These are phyloP conservation scores for Zygosaccharomyces pseudobailii DNA, from an alignment of 1,139 yeast genomes.

Conservation along the genomic window DNA sequence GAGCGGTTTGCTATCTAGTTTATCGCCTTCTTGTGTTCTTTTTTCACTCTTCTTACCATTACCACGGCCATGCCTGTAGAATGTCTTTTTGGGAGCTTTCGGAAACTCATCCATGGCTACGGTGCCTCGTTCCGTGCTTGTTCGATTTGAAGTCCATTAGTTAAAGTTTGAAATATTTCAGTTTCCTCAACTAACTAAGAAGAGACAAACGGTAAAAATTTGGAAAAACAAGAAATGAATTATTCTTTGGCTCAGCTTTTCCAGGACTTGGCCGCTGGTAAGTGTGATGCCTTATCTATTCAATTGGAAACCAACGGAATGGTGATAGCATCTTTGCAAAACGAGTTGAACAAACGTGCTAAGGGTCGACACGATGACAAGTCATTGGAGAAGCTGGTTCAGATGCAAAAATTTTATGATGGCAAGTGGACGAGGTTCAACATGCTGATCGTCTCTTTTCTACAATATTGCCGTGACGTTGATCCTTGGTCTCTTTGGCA, in stretches of 20 bases:
- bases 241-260: conserved; percentile 13
- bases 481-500: conserved; percentile 34
- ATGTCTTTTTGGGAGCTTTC: conserved; percentile 1
- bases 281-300: conserved; percentile 10
- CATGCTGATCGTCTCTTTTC: conserved; percentile 26
- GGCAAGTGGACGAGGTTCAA: conserved; percentile 30
- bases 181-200: neutral
- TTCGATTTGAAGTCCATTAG: neutral
- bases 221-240: conserved; percentile 1
- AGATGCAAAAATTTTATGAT: conserved; percentile 18
- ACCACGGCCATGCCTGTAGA: neutral
- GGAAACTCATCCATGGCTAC: conserved; percentile 6
- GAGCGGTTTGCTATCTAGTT: conserved; percentile 1
- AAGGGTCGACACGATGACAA: conserved; percentile 12
- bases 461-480: conserved; percentile 28
- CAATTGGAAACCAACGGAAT: conserved; percentile 23
- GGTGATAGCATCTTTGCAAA: conserved; percentile 26
- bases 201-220: neutral
- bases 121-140: neutral
- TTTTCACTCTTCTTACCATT: conserved; percentile 6
- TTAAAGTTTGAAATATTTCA: neutral
- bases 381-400: conserved; percentile 22
- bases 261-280: conserved; percentile 11
- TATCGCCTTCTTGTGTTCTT: conserved; percentile 3
- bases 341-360: conserved; percentile 13